A percentile compares a stretch with the other conserved stretches of the same genome.
phyloP scores from a whole-genome alignment of 1,139 yeast genomes.

The Scheffersomyces parashehatae region DNA sequence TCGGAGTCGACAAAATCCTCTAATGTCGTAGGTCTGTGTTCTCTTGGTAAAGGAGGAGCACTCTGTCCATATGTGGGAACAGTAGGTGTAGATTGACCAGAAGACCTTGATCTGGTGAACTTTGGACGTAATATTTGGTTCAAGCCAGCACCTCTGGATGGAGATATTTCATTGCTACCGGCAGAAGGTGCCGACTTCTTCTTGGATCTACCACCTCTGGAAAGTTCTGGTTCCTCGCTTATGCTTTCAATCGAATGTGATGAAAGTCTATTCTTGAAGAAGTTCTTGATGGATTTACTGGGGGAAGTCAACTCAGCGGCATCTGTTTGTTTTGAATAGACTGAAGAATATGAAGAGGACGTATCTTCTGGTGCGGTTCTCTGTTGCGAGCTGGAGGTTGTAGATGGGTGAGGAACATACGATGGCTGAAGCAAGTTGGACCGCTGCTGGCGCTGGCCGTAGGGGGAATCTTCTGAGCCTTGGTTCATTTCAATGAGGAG shows the following conservation, averaged over 20 bases:
- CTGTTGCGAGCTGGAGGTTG: too few species aligned
- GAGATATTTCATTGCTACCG: slow-evolving; percentile 7
- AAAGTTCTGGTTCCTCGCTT: slow-evolving; percentile 25
- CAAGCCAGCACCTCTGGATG: slow-evolving; percentile 11
- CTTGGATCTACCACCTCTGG: slow-evolving; percentile 3
- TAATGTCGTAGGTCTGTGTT: slow-evolving; percentile 21
- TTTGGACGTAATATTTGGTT: slow-evolving; percentile 21
- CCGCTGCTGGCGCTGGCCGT: too few species aligned
- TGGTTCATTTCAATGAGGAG: too few species aligned
- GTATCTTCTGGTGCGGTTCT: too few species aligned
- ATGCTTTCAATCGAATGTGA: slow-evolving; percentile 29
- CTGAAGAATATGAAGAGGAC: too few species aligned
- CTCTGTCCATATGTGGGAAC: slow-evolving; percentile 2
- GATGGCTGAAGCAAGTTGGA: too few species aligned
- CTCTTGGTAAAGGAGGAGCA: slow-evolving; percentile 2
- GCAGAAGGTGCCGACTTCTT: neutral
- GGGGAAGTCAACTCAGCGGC: slow-evolving; percentile 22
- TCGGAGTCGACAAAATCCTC: slow-evolving; percentile 48
- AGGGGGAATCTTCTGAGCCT: too few species aligned
- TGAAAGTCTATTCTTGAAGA: slow-evolving; percentile 27
- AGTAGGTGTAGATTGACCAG: slow-evolving; percentile 9
- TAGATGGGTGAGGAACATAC: too few species aligned
- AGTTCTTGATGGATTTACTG: slow-evolving; percentile 26
- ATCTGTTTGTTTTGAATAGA: slow-evolving; percentile 1
- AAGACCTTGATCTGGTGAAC: slow-evolving; percentile 23